phyloP scores from a whole-genome alignment of 169 alveolate species.

The Plasmodium berghei region DNA sequence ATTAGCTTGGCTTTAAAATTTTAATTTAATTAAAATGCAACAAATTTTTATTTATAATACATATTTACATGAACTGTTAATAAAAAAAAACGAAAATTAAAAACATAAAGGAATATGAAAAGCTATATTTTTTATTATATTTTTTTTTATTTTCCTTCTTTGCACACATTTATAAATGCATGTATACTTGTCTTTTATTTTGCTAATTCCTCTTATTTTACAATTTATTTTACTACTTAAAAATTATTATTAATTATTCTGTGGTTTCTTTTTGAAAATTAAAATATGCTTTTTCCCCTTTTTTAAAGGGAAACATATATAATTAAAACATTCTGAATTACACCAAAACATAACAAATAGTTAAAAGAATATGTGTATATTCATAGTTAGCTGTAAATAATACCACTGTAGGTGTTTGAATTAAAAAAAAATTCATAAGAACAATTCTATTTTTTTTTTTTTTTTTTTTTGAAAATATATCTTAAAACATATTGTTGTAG shows the following conservation, averaged over 20 bases:
- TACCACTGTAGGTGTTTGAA: conserved; percentile 19
- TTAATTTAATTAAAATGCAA: too few relatives aligned
- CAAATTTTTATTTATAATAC: too few relatives aligned
- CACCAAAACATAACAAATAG: too few relatives aligned
- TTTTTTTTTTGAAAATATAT: conserved; percentile 14
- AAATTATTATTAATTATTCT: background rate
- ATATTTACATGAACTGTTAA: background rate
- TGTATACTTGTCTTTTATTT: background rate
- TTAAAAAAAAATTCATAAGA: conserved; percentile 1
- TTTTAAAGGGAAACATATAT: background rate
- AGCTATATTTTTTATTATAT: background rate
- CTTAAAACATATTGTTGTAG: conserved; percentile 11
- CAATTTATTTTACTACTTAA: background rate
- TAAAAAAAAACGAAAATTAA: background rate
- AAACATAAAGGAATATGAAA: background rate
- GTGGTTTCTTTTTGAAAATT: background rate
- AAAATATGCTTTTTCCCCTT: background rate
- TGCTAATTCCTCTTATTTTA: background rate
- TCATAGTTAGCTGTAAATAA: conserved; percentile 20
- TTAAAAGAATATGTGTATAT: background rate
- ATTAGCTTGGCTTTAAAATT: too few relatives aligned
- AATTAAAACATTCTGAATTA: background rate
- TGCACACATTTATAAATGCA: background rate
- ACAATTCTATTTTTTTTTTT: conserved; percentile 35
- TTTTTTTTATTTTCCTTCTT: conserved; percentile 23